Evolutionary conservation across 352 stramenopile genomes (phyloP).

Genomic region (Phytophthora cryptogea): DNA sequence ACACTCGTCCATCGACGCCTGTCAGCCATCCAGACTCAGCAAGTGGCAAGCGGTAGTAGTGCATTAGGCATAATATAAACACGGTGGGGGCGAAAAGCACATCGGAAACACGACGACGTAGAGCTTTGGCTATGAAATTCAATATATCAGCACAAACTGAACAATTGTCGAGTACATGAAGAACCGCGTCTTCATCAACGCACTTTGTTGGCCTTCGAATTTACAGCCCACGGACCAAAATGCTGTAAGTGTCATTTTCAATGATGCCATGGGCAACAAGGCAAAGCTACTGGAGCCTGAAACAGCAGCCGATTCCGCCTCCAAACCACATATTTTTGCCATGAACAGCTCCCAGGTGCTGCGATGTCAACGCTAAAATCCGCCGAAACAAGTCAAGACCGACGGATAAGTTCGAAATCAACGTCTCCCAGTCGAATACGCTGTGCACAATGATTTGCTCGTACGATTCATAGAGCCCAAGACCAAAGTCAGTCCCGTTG

Average conservation of each 20-base stretch:
- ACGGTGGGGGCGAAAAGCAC: conserved; percentile 34
- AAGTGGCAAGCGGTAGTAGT: conserved; percentile 13
- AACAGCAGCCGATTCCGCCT: conserved; percentile 22
- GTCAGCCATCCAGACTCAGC: conserved; percentile 10
- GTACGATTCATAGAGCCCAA: conserved; percentile 5
- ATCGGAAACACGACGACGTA: conserved; percentile 35
- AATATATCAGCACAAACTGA: conserved; percentile 25
- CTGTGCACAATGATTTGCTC: conserved; percentile 1
- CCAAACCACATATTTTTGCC: conserved; percentile 14
- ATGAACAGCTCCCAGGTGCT: conserved; percentile 6
- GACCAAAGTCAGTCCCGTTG: conserved; percentile 1
- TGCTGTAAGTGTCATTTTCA: conserved; percentile 14
- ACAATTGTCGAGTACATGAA: conserved; percentile 25
- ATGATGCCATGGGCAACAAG: conserved; percentile 8
- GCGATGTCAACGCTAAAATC: conserved; percentile 8
- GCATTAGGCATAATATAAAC: conserved; percentile 21
- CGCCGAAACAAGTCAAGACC: conserved; percentile 14
- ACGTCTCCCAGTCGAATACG: conserved; percentile 26
- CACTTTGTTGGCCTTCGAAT: conserved; percentile 42
- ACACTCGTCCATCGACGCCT: conserved; percentile 11
- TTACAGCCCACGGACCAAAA: conserved; percentile 32
- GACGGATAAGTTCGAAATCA: conserved; percentile 20
- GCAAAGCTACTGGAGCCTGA: conserved; percentile 13
- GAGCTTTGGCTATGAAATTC: conserved; percentile 32
- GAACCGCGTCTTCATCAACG: conserved; percentile 39